phyloP scores from a whole-genome alignment of 805 yeast genomes.

The Cyberlindnera petersonii region DNA sequence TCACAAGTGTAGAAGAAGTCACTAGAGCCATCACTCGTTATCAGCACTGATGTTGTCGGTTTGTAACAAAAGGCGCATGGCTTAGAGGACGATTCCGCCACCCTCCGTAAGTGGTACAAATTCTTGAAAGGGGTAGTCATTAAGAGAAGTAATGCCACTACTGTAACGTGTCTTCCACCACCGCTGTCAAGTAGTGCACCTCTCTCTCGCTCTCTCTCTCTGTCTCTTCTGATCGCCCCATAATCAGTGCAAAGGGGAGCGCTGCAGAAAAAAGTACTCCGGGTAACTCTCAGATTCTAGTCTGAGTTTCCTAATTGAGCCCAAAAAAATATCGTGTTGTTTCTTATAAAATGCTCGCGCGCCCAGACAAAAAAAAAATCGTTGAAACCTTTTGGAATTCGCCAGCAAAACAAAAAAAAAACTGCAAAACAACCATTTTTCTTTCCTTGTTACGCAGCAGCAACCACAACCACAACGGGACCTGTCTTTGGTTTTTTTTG shows the following conservation, averaged over 20 bases:
- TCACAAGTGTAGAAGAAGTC: constrained; percentile 29
- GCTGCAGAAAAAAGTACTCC: background rate
- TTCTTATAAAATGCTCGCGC: background rate
- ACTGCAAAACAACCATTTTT: background rate
- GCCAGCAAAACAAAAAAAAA: background rate
- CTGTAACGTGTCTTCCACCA: too few relatives aligned
- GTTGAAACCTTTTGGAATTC: constrained; percentile 6
- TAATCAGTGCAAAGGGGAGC: too few relatives aligned
- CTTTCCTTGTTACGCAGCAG: background rate
- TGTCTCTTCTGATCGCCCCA: too few relatives aligned
- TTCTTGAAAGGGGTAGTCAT: constrained; percentile 16
- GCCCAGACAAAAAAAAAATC: constrained; percentile 5
- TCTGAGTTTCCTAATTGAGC: too few relatives aligned
- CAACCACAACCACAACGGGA: too few relatives aligned
- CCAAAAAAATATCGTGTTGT: too few relatives aligned
- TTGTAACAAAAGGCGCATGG: constrained; percentile 29
- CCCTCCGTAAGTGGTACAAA: constrained; percentile 24
- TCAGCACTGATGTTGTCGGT: constrained; percentile 24
- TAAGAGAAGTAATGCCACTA: background rate
- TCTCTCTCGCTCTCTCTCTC: too few relatives aligned
- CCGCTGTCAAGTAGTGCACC: too few relatives aligned
- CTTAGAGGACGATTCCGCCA: constrained; percentile 17
- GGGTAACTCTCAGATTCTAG: background rate
- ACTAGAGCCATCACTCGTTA: constrained; percentile 22
- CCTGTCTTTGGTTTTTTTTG: too few relatives aligned